A percentile compares a stretch with the other conserved stretches of the same genome.
Evolutionary conservation across 2,329 filamentous ascomycete genomes (phyloP).

Genomic region (Pseudocercospora musae): DNA sequence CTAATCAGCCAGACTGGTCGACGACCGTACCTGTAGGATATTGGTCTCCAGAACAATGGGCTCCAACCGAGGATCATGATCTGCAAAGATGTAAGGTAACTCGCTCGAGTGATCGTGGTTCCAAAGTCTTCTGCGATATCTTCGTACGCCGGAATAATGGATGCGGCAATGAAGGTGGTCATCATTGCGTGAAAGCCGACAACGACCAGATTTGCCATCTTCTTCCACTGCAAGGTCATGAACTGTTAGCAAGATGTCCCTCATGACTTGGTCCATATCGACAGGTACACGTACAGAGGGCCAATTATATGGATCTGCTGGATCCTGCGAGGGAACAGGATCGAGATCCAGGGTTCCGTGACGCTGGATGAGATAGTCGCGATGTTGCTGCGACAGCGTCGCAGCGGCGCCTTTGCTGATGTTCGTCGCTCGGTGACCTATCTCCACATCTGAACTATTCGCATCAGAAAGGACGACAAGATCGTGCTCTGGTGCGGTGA

Average conservation of each 20-base stretch:
- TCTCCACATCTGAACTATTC: conserved; percentile 20
- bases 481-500: neutral
- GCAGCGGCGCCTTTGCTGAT: conserved; percentile 29
- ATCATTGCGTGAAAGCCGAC: conserved; percentile 53
- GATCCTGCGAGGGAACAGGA: conserved; percentile 50
- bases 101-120: conserved; percentile 48
- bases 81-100: conserved; percentile 55
- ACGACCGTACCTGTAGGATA: conserved; percentile 54
- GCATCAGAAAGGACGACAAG: neutral
- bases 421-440: conserved; percentile 28
- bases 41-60: conserved; percentile 56
- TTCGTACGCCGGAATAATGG: conserved; percentile 55
- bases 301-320: conserved; percentile 56
- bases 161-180: conserved; percentile 54
- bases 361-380: conserved; percentile 50
- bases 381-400: conserved; percentile 43
- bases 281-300: conserved; percentile 41
- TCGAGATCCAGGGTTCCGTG: conserved; percentile 56
- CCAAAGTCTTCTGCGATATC: conserved; percentile 52
- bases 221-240: conserved; percentile 39
- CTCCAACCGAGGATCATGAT: conserved; percentile 54
- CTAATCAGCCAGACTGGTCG: conserved; percentile 55
- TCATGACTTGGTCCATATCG: no score
- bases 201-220: conserved; percentile 49
- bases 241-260: no score